A percentile compares a stretch with the other conserved stretches of the same genome.
Conservation (phyloP, 176 grass and related monocot genomes). For the Oryza glumipatula region DNA sequence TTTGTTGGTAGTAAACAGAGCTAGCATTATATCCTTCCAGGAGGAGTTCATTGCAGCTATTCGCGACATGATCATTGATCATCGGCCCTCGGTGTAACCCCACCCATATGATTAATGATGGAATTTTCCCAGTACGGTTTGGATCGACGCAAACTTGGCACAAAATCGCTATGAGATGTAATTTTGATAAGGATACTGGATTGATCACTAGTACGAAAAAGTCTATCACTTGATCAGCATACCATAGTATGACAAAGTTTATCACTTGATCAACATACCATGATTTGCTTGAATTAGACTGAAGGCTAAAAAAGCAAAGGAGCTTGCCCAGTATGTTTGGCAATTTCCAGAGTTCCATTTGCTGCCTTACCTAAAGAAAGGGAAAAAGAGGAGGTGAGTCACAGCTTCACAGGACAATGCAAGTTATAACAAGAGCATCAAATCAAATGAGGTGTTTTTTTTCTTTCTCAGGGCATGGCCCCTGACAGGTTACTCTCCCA, state of each 20-base stretch:
- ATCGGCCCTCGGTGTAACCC: slow-evolving; percentile 23
- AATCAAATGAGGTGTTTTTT: slow-evolving; percentile 37
- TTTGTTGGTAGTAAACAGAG: slow-evolving; percentile 22
- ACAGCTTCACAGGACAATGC: not conserved
- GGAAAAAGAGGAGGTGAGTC: slow-evolving; percentile 17
- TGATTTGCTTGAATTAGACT: not conserved
- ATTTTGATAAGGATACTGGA: not conserved
- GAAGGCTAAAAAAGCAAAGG: not conserved
- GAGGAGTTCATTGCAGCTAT: slow-evolving; percentile 26
- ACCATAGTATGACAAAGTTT: not conserved
- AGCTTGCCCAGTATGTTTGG: not conserved
- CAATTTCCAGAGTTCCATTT: slow-evolving; percentile 50
- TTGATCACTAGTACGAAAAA: not conserved
- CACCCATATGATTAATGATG: slow-evolving; percentile 47
- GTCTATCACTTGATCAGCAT: not conserved
- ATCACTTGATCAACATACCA: not conserved
- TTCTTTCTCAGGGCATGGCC: not conserved
- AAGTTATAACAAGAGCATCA: slow-evolving; percentile 35
- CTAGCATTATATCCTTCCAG: slow-evolving; percentile 13
- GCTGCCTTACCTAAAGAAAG: slow-evolving; percentile 36
- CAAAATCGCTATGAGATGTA: not conserved
- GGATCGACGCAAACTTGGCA: not conserved
- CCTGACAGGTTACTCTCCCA: slow-evolving; percentile 10
- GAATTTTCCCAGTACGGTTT: not conserved
- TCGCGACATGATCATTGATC: slow-evolving; percentile 31